A percentile compares a stretch with the other conserved stretches of the same genome.
phyloP scores from a whole-genome alignment of 768 basidiomycete genomes.

The Mrakia frigida region DNA sequence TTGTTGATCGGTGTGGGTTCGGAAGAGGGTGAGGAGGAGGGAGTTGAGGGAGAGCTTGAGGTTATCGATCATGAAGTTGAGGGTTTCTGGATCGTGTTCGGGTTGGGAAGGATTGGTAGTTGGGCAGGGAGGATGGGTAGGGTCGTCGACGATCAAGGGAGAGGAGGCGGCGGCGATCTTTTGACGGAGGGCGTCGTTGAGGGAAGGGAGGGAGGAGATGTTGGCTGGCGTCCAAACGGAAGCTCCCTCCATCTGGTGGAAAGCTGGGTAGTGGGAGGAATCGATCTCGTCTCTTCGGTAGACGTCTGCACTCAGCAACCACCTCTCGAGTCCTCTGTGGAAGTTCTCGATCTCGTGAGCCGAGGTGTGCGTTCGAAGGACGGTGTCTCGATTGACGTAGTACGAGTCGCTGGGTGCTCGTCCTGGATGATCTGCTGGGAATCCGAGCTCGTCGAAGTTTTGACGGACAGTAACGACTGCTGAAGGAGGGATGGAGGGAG shows the following conservation, averaged over 20 bases:
- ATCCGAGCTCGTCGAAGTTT: constrained; percentile 93
- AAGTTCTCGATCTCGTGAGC: constrained; percentile 96
- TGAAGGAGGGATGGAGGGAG: constrained; percentile 57
- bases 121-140: constrained; percentile 43
- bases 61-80: constrained; percentile 71
- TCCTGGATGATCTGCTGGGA: constrained; percentile 88
- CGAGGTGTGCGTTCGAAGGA: constrained; percentile 97
- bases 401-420: constrained; percentile 86
- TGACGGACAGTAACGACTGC: constrained; percentile 83
- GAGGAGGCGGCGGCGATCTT: constrained; percentile 55
- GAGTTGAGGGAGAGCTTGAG: constrained; percentile 85
- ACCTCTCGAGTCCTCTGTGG: constrained; percentile 60
- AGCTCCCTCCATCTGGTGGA: constrained; percentile 97
- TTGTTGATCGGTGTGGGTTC: constrained; percentile 46
- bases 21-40: constrained; percentile 76
- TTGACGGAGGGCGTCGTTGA: constrained; percentile 61
- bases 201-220: constrained; percentile 58
- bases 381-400: constrained; percentile 81
- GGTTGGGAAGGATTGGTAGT: constrained; percentile 71
- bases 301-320: constrained; percentile 93
- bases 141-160: constrained; percentile 70
- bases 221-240: constrained; percentile 59
- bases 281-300: constrained; percentile 98
- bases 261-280: constrained; percentile 90
- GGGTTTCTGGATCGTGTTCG: constrained; percentile 65